Evolutionary conservation across 2,329 filamentous ascomycete species (phyloP).

Genomic region (Monilinia fructicola): DNA sequence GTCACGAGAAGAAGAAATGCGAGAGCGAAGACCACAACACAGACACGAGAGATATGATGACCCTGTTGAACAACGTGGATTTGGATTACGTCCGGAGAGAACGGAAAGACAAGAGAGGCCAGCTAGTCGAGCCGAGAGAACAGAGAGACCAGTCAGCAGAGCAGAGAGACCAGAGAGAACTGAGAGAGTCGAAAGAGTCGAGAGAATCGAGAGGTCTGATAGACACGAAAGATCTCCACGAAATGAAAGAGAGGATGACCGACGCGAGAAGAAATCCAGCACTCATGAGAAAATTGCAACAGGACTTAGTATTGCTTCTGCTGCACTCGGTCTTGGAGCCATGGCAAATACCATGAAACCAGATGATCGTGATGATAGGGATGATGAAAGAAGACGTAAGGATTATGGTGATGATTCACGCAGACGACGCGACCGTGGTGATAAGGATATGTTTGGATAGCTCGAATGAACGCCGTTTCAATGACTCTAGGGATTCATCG

Average conservation of each 20-base stretch:
- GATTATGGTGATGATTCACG: conserved; percentile 38
- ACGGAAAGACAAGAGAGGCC: conserved; percentile 23
- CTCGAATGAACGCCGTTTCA: conserved; percentile 31
- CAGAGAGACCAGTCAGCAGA: conserved; percentile 4
- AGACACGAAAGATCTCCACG: conserved; percentile 24
- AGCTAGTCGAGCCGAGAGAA: conserved; percentile 12
- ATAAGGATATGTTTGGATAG: conserved; percentile 31
- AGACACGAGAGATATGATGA: conserved; percentile 38
- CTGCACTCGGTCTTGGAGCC: conserved; percentile 39
- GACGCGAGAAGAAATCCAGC: conserved; percentile 28
- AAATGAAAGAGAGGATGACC: conserved; percentile 26
- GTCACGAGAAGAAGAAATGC: conserved; percentile 35
- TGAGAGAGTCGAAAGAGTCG: conserved; percentile 25
- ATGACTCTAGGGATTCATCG: conserved; percentile 23
- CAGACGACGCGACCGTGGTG: conserved; percentile 33
- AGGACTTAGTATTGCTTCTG: conserved; percentile 39
- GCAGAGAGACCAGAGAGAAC: conserved; percentile 20
- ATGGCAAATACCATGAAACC: conserved; percentile 36
- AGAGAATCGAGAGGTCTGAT: conserved; percentile 28
- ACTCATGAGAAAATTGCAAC: conserved; percentile 38
- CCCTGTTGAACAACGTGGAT: conserved; percentile 33
- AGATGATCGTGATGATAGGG: conserved; percentile 36
- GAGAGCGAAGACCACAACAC: conserved; percentile 24
- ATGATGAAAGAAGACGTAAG: conserved; percentile 32
- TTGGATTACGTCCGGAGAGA: conserved; percentile 31